A percentile compares a stretch with the other conserved stretches of the same genome.
Conservation (phyloP, 1,284 basidiomycete genomes). For the Gymnopus androsaceus region DNA sequence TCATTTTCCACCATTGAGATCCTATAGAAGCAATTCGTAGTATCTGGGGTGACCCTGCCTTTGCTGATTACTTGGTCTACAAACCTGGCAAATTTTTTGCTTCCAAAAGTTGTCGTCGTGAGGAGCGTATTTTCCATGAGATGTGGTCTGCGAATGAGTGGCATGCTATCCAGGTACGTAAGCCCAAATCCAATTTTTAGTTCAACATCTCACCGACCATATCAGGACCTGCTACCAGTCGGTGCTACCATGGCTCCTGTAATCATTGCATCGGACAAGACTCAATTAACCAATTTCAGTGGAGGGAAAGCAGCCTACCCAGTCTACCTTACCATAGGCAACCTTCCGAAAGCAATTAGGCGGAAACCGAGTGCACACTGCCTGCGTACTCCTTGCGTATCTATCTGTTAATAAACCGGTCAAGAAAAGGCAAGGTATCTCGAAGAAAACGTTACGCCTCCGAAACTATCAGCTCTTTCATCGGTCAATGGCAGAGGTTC, state of each 20-base stretch:
- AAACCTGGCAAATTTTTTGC: background rate
- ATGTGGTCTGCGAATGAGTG: conserved; percentile 27
- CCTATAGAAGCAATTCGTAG: conserved; percentile 20
- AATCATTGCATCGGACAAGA: conserved; percentile 1
- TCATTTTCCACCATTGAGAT: conserved; percentile 21
- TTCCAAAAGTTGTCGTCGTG: background rate
- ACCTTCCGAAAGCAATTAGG: conserved; percentile 15
- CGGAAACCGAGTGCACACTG: conserved; percentile 13
- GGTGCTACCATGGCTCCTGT: conserved; percentile 35
- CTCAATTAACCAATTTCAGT: background rate
- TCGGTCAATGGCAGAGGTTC: background rate
- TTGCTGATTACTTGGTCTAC: conserved; percentile 16
- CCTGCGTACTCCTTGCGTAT: conserved; percentile 19
- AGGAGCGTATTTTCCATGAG: conserved; percentile 20
- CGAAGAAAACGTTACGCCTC: background rate
- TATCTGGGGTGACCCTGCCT: conserved; percentile 21
- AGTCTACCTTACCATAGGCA: conserved; percentile 17
- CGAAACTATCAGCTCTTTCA: background rate
- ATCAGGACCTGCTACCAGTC: conserved; percentile 21
- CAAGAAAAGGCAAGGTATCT: background rate
- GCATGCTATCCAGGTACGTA: conserved; percentile 23
- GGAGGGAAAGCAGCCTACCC: too few species aligned
- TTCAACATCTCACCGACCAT: background rate
- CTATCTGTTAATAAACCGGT: conserved; percentile 9
- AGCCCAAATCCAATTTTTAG: background rate